Evolutionary conservation across 2,329 filamentous ascomycete genomes (phyloP), one percentile per base, ranked within the genome.

Genomic region (Neoascochyta sp.): DNA sequence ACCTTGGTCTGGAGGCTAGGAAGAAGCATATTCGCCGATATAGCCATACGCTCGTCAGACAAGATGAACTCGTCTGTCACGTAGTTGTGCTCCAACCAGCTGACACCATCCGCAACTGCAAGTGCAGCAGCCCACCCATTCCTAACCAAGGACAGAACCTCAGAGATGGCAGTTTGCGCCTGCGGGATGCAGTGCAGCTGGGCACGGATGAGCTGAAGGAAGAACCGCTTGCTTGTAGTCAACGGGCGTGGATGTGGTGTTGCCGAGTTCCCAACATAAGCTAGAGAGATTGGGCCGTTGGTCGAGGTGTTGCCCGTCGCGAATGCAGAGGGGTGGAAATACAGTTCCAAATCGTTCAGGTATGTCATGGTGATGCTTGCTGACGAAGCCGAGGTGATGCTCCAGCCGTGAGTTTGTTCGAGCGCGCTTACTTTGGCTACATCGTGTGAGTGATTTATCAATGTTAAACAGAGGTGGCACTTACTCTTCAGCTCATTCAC

Each of bases 401-500:
- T 73, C 86, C 86, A 92, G 31, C 82, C 81, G 50, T 81, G 69
- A 32, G 74, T 62, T 36, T 73, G 72, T 57, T 89, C 83, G 13
- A 90, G 68, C 0, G 67, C 66, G 22, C 80, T 73, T 22, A 85
- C 80, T 39, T 75, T 78, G 24, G 67, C 83, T 87, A 49, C n/a
- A n/a, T n/a, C n/a, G n/a, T n/a, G n/a, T n/a, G n/a, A n/a, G n/a
- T n/a, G n/a, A n/a, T n/a, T n/a, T n/a, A n/a, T n/a, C n/a, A n/a
- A n/a, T n/a, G n/a, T n/a, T n/a, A n/a, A 15, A 11, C 12, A 20
- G 5, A 16, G 18, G 13, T 6, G 3, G n/a, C 13, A 53, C 69
- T 57, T 72, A 86, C 84, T 76, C 74, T 89, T 88, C n/a, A 94
- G 70, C 21, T 70, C 68, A 42, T 75, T 75, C 42, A 96, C 86